A percentile compares a stretch with the other conserved stretches of the same genome.
phyloP scores from a whole-genome alignment of 1,139 yeast genomes.

The Debaryomyces sp. region DNA sequence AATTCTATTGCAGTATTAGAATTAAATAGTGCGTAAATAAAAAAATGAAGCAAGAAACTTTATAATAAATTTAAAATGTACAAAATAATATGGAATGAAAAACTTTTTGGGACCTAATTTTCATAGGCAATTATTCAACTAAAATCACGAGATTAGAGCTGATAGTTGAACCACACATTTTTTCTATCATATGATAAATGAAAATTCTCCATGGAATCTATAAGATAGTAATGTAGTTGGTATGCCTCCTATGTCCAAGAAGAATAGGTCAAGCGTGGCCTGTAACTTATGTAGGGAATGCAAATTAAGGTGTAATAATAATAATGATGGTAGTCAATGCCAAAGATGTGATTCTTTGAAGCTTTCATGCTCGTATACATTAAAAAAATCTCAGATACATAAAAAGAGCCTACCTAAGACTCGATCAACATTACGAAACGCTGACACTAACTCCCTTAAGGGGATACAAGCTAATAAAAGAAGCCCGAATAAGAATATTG shows the following conservation, averaged over 20 bases:
- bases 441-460: background rate
- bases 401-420: conserved; percentile 2
- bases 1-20: too few species aligned
- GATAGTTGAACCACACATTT: background rate
- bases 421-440: background rate
- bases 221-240: background rate
- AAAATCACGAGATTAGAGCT: background rate
- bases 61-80: too few species aligned
- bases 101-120: too few species aligned
- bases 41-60: too few species aligned
- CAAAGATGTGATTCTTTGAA: conserved; percentile 24
- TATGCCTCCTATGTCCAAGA: conserved; percentile 8
- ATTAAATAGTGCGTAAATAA: too few species aligned
- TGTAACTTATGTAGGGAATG: conserved; percentile 26
- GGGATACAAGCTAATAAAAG: background rate
- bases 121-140: too few species aligned
- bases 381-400: conserved; percentile 23
- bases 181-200: background rate
- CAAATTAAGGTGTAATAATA: conserved; percentile 25
- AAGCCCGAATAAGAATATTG: background rate
- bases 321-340: conserved; percentile 18
- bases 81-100: too few species aligned
- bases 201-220: background rate
- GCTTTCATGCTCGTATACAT: conserved; percentile 25
- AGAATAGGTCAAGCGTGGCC: conserved; percentile 25